Base-by-base conservation (phyloP, 2,329 filamentous ascomycete species). In the Stagonosporopsis tanaceti region DNA sequence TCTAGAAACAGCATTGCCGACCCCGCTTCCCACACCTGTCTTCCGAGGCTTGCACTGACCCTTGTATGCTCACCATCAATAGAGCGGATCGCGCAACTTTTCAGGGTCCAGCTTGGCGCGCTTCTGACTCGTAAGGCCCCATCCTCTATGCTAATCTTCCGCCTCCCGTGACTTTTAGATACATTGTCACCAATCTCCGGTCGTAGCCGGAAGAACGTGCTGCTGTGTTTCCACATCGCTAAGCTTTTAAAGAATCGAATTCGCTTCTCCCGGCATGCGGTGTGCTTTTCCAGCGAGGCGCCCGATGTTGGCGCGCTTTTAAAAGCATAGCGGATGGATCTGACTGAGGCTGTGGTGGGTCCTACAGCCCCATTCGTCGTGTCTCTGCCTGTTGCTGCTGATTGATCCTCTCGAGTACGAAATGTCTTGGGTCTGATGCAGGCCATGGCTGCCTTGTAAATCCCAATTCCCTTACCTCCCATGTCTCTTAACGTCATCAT, bases 331-430 rank as follows among this genome's bases (percentile, higher is more conserved):
- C 57, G 56, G 47, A 52, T 46, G 41, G 44, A 53, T 45, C 39
- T 57, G 39, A 59, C 50, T 60, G 47, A 59, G 44, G 53, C 42
- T 55, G 44, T 57, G 47, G 50, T 46, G 48, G 47, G 25, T 50
- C 54, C 56, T 58, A 47, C 50, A 40, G 57, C 55, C 58, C 59
- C 50, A 47, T 47, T 37, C 61, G 58, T 57, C 54, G 56, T 69
- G 53, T 54, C 42, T 57, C 53, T 61, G n/a, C 32, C 15, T 32
- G 27, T 37, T 50, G 51, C 40, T 39, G 44, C 50, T 66, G 47
- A 53, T 57, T 47, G 38, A 50, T 25, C 42, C n/a, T 51, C 17
- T 55, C 34, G 46, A 54, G 40, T 52, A 53, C 32, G 20, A 40
- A 53, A 44, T 52, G 34, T 52, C 32, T 54, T 51, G 40, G 48